Base-by-base conservation (phyloP, 805 yeast species). In the Saccharomycopsis guyanensis region DNA sequence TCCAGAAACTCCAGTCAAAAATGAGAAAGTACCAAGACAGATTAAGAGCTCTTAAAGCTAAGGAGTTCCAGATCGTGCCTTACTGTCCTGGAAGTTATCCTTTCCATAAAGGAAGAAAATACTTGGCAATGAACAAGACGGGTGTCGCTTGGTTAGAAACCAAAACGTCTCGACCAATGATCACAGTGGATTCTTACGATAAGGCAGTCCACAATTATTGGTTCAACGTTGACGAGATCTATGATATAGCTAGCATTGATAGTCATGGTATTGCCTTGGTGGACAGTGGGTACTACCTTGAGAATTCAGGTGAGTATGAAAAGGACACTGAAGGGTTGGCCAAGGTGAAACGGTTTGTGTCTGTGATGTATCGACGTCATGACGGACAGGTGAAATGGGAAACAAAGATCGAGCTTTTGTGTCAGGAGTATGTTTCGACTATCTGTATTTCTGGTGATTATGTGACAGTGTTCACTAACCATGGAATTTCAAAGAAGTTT, bases 61-160 rank as follows among this genome's bases (percentile, higher is more conserved):
- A 29, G 15, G 34, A 40, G 18, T 44, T 52, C 31, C 32, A 42
- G 15, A 36, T 48, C 6, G 33, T 35, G 3, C 54, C 54, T 5
- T 51, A 31, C 24, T 24, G 47, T 22, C 50, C 52, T 16, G 52
- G 50, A 3, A 20, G 36, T 18, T 42, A 49, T 4, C 52, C 52
- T 3, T 49, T 47, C 48, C 33, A 45, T 33, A n/a, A 23, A 22
- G 54, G 54, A 16, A 29, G 54, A 29, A 48, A 49, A 29, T 51
- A 51, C 19, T 38, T 51, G 27, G 43, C 53, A 2, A 49, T 49
- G 18, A 45, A 46, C 31, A 40, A 34, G 18, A n/a, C 16, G 34
- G 54, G 54, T 3, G 34, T 32, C 5, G 52, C 46, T 3, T 51
- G 54, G 54, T 43, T 49, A 13, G 54, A 51, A 38, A 49, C 52